Percentiles rank a stretch among this genome's conserved stretches.
Evolutionary conservation across 352 stramenopile species (phyloP).

Genomic region (Blastocystis sp.): DNA sequence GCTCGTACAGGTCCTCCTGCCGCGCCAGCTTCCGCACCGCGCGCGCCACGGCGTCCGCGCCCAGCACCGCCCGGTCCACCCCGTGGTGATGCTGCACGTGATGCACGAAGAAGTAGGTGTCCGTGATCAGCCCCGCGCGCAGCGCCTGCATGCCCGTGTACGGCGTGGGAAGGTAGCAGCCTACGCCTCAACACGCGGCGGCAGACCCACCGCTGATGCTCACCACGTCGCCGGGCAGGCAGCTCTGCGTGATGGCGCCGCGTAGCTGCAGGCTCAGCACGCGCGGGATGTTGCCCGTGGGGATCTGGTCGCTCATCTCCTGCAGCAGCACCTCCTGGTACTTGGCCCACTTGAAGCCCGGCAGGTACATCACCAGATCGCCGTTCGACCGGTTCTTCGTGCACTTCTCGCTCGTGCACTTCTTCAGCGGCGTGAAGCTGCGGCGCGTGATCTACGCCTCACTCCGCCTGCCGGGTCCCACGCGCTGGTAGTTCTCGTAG

Average conservation of each 20-base stretch:
- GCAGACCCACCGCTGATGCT: slow-evolving; percentile 94
- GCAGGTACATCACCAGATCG: slow-evolving; percentile 93
- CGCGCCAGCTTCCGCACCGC: slow-evolving; percentile 72
- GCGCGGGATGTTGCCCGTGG: slow-evolving; percentile 94
- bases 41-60: slow-evolving; percentile 92
- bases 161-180: slow-evolving; percentile 86
- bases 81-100: slow-evolving; percentile 86
- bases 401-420: slow-evolving; percentile 88
- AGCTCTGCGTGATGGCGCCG: slow-evolving; percentile 94
- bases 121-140: slow-evolving; percentile 91
- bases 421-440: slow-evolving; percentile 87
- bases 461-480: slow-evolving; percentile 88
- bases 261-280: slow-evolving; percentile 91
- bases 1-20: slow-evolving; percentile 78
- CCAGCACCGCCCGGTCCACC: slow-evolving; percentile 77
- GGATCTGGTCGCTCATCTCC: slow-evolving; percentile 94
- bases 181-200: slow-evolving; percentile 87
- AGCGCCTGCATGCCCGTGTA: slow-evolving; percentile 88
- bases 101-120: slow-evolving; percentile 92
- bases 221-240: slow-evolving; percentile 91
- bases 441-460: slow-evolving; percentile 78
- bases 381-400: slow-evolving; percentile 80
- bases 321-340: slow-evolving; percentile 97
- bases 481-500: slow-evolving; percentile 84
- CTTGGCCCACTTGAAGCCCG: slow-evolving; percentile 93